Evolutionary conservation across 2,329 filamentous ascomycete genomes (phyloP).

Genomic region (Nemania sp.): DNA sequence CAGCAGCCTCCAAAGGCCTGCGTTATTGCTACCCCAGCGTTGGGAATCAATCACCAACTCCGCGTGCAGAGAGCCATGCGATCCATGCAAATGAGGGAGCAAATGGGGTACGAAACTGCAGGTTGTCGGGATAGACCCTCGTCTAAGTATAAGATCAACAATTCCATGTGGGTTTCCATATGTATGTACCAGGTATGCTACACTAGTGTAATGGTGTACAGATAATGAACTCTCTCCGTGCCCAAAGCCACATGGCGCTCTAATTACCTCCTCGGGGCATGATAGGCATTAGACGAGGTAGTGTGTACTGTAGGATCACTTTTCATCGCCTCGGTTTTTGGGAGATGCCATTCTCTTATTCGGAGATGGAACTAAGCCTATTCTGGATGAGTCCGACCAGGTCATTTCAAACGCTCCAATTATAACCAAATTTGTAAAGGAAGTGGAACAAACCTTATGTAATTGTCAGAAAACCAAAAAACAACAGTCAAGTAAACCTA

Average conservation of each 20-base stretch:
- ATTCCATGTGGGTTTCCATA: slow-evolving; percentile 12
- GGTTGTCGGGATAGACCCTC: slow-evolving; percentile 12
- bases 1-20: background rate
- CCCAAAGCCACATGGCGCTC: slow-evolving; percentile 24
- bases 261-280: background rate
- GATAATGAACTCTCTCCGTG: slow-evolving; percentile 14
- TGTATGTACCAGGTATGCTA: background rate
- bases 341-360: no score
- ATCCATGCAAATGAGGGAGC: background rate
- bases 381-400: no score
- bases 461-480: no score
- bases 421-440: no score
- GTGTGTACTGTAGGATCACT: slow-evolving; percentile 14
- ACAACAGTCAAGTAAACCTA: no score
- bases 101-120: slow-evolving; percentile 6
- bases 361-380: no score
- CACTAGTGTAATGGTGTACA: slow-evolving; percentile 3
- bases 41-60: background rate
- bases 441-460: no score
- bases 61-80: background rate
- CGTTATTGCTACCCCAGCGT: background rate
- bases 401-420: no score
- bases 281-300: slow-evolving; percentile 4
- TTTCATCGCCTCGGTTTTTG: no score
- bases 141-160: slow-evolving; percentile 21